These are phyloP conservation scores for Francoa sonchifolia DNA, from an alignment of 441 rosid species.

Conservation along the genomic window DNA sequence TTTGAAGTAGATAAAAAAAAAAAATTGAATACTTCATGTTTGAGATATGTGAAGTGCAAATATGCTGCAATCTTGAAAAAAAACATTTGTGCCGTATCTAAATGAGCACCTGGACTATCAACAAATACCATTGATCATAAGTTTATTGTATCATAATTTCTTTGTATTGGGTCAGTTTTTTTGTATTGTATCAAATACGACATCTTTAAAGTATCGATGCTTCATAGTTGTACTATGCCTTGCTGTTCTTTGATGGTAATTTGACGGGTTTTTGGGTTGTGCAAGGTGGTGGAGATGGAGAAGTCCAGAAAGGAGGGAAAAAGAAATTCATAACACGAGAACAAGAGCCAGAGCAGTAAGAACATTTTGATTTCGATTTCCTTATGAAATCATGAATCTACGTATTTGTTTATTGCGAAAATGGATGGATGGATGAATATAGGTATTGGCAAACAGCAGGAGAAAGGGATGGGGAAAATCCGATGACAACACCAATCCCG, in stretches of 20 bases:
- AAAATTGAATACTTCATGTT: too few species aligned
- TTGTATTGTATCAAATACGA: too few species aligned
- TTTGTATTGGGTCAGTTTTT: too few species aligned
- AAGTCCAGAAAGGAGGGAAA: slow-evolving; percentile 53
- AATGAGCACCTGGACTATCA: too few species aligned
- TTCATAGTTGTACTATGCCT: too few species aligned
- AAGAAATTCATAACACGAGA: slow-evolving; percentile 80
- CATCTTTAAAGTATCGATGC: too few species aligned
- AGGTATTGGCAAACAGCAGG: slow-evolving; percentile 92
- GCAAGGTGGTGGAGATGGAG: slow-evolving; percentile 60
- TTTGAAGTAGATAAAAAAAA: too few species aligned
- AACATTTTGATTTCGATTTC: slow-evolving; percentile 5
- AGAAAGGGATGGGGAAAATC: slow-evolving; percentile 87
- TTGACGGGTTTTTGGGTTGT: slow-evolving; percentile 7
- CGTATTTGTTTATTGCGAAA: neutral
- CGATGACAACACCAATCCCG: slow-evolving; percentile 87
- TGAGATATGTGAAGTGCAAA: too few species aligned
- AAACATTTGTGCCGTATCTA: too few species aligned
- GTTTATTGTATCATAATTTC: too few species aligned
- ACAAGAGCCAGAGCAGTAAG: slow-evolving; percentile 79
- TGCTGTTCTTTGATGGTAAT: neutral
- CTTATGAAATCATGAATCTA: neutral
- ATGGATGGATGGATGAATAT: slow-evolving; percentile 10
- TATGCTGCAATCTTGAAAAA: too few species aligned
- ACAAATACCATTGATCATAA: too few species aligned